These are phyloP conservation scores for Cercis canadensis DNA, from an alignment of 306 rosid genomes.

Conservation along the genomic window DNA sequence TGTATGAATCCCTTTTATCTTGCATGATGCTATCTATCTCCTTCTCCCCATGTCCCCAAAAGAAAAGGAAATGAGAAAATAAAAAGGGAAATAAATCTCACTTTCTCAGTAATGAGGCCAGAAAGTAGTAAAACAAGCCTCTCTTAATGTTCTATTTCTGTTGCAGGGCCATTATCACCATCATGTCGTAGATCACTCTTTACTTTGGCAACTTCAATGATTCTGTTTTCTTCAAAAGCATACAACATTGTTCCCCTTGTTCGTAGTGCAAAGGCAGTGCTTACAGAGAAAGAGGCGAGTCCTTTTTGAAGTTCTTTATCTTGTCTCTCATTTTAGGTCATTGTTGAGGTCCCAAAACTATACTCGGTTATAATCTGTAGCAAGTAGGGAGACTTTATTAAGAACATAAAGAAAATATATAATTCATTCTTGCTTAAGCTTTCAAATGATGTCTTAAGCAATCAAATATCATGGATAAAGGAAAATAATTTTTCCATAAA, in stretches of 20 bases:
- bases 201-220: constrained; percentile 89
- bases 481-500: neutral
- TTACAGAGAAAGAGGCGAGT: constrained; percentile 61
- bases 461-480: constrained; percentile 26
- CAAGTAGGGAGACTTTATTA: neutral
- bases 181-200: constrained; percentile 85
- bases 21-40: too few relatives aligned
- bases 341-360: constrained; percentile 23
- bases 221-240: constrained; percentile 75
- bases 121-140: neutral
- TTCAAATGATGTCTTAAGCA: constrained; percentile 23
- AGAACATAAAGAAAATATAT: constrained; percentile 14
- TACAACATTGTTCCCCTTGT: constrained; percentile 66
- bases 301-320: constrained; percentile 27
- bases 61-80: too few relatives aligned
- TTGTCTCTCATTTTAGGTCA: constrained; percentile 26
- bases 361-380: neutral
- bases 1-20: too few relatives aligned
- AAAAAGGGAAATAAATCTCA: too few relatives aligned
- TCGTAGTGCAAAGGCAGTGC: constrained; percentile 55
- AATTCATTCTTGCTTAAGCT: constrained; percentile 6
- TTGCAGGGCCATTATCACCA: constrained; percentile 80
- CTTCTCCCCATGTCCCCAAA: too few relatives aligned
- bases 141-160: constrained; percentile 34
- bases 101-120: neutral